Percentiles rank a stretch among this genome's conserved stretches.
These are phyloP conservation scores for Tympanopsis confertula DNA, from an alignment of 2,329 filamentous ascomycete species.

Conservation along the genomic window DNA sequence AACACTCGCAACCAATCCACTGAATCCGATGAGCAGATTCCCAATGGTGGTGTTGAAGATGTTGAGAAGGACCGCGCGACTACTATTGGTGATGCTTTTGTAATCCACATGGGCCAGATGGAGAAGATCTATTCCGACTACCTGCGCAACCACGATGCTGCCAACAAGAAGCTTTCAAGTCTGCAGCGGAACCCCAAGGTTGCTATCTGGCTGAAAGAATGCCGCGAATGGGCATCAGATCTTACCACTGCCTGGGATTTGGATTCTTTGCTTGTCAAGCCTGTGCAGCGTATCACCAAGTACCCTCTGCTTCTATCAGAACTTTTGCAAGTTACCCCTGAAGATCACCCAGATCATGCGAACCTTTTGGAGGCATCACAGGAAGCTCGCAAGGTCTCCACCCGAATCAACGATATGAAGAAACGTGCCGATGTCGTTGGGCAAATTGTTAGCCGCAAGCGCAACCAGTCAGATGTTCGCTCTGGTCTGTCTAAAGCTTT, in stretches of 20 bases:
- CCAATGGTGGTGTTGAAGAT: constrained; percentile 36
- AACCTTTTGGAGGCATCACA: constrained; percentile 38
- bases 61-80: constrained; percentile 47
- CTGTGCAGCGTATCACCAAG: constrained; percentile 55
- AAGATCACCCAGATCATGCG: constrained; percentile 46
- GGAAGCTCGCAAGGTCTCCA: constrained; percentile 45
- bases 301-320: constrained; percentile 51
- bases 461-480: constrained; percentile 46
- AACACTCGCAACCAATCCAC: constrained; percentile 26
- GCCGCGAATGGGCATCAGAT: constrained; percentile 51
- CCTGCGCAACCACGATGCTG: constrained; percentile 51
- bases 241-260: constrained; percentile 58
- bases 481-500: constrained; percentile 50
- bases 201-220: constrained; percentile 58
- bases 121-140: constrained; percentile 56
- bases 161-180: constrained; percentile 45
- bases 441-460: constrained; percentile 43
- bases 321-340: constrained; percentile 42
- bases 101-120: constrained; percentile 40
- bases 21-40: constrained; percentile 12
- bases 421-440: constrained; percentile 54
- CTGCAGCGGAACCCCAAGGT: constrained; percentile 38
- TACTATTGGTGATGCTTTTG: constrained; percentile 45
- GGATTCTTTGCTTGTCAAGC: constrained; percentile 56
- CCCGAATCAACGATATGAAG: constrained; percentile 59